A percentile compares a stretch with the other conserved stretches of the same genome.
Evolutionary conservation across 2,329 filamentous ascomycete species (phyloP).

Genomic region (Tolypocladium amazonense): DNA sequence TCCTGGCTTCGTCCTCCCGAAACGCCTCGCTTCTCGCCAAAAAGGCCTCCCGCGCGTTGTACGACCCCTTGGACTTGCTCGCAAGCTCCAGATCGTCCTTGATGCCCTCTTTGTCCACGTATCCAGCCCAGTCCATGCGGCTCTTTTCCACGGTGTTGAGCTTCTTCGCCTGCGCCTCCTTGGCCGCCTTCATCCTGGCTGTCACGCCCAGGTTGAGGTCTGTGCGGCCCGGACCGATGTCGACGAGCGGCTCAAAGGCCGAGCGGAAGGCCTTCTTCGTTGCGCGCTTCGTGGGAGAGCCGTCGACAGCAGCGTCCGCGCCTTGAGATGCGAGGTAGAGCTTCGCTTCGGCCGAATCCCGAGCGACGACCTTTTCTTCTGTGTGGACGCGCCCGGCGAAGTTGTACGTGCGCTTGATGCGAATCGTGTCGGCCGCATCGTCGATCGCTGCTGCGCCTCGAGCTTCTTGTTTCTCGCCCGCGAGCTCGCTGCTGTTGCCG

Average conservation of each 20-base stretch:
- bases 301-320: constrained; percentile 13
- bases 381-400: constrained; percentile 64
- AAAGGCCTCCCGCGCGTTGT: constrained; percentile 52
- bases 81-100: constrained; percentile 57
- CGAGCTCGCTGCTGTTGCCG: neutral
- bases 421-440: constrained; percentile 35
- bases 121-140: constrained; percentile 63
- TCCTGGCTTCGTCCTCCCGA: constrained; percentile 49
- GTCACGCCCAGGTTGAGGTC: constrained; percentile 50
- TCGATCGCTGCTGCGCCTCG: constrained; percentile 3
- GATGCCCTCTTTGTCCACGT: constrained; percentile 61
- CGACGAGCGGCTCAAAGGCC: constrained; percentile 47
- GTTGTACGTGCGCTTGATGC: constrained; percentile 62
- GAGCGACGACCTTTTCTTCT: constrained; percentile 59
- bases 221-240: constrained; percentile 31
- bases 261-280: constrained; percentile 50
- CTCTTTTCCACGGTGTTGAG: constrained; percentile 64
- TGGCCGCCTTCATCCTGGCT: constrained; percentile 35
- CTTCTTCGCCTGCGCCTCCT: constrained; percentile 46
- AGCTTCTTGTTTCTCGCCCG: neutral
- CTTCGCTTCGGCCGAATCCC: constrained; percentile 55
- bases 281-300: constrained; percentile 27
- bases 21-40: constrained; percentile 52
- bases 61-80: constrained; percentile 54
- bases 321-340: constrained; percentile 47